Conservation (phyloP, 495 filamentous ascomycete species). For the Pseudevernia furfuracea region DNA sequence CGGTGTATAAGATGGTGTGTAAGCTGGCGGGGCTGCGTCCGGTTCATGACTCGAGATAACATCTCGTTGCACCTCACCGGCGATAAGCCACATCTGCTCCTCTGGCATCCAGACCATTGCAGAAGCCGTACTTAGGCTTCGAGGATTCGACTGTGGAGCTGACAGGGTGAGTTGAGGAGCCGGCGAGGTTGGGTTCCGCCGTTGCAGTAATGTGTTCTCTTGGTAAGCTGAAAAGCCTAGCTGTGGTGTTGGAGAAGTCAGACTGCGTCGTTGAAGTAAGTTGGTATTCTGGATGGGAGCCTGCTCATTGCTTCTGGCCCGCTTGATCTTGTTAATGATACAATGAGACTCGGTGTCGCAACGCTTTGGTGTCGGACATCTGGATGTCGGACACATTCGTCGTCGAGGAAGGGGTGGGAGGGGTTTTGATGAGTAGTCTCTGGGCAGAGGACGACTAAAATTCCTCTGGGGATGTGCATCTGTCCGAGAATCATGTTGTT, state of each 20-base stretch:
- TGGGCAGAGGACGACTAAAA: slow-evolving; percentile 13
- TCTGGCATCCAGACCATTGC: slow-evolving; percentile 28
- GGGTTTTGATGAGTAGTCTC: slow-evolving; percentile 16
- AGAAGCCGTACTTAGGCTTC: slow-evolving; percentile 15
- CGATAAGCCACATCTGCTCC: slow-evolving; percentile 28
- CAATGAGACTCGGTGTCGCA: slow-evolving; percentile 22
- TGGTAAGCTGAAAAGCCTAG: neutral
- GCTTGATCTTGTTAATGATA: slow-evolving; percentile 24
- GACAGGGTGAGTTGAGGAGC: slow-evolving; percentile 23
- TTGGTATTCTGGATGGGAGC: neutral
- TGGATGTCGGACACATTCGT: slow-evolving; percentile 13
- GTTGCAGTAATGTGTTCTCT: slow-evolving; percentile 19
- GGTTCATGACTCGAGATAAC: slow-evolving; percentile 4
- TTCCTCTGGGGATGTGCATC: slow-evolving; percentile 9
- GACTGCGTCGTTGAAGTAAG: neutral
- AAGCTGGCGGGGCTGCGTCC: slow-evolving; percentile 13
- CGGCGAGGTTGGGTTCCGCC: slow-evolving; percentile 20
- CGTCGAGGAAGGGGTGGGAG: slow-evolving; percentile 23
- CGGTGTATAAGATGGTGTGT: slow-evolving; percentile 11
- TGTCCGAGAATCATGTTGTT: neutral
- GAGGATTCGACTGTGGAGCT: slow-evolving; percentile 18
- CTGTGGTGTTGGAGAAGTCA: neutral
- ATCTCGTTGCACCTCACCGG: slow-evolving; percentile 16
- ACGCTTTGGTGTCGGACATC: slow-evolving; percentile 7
- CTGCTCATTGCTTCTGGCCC: slow-evolving; percentile 15